These are phyloP conservation scores for Thelonectria rubi DNA, from an alignment of 2,329 filamentous ascomycete species.

Conservation along the genomic window DNA sequence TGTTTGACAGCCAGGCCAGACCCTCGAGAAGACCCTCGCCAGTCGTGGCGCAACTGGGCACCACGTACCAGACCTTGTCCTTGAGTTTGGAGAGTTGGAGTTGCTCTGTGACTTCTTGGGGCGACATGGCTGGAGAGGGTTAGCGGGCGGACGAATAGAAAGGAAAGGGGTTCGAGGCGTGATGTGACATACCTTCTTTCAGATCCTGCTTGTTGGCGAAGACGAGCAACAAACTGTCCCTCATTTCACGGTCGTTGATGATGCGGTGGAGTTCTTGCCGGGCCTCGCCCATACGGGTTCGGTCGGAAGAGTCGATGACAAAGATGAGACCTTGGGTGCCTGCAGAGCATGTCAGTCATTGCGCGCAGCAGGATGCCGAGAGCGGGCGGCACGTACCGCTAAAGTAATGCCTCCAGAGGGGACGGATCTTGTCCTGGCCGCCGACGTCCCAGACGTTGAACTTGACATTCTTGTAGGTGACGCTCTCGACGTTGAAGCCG, in stretches of 20 bases:
- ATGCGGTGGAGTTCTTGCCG: conserved; percentile 94
- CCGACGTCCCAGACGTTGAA: conserved; percentile 99
- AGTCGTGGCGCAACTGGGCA: conserved; percentile 82
- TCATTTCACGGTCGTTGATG: conserved; percentile 97
- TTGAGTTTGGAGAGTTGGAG: conserved; percentile 80
- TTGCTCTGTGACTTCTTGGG: conserved; percentile 80
- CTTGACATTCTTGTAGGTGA: conserved; percentile 99
- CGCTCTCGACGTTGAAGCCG: conserved; percentile 98
- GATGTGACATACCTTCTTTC: conserved; percentile 68
- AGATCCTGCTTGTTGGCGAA: conserved; percentile 99
- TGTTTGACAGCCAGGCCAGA: conserved; percentile 84
- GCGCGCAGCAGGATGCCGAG: neutral
- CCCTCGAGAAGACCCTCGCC: conserved; percentile 85
- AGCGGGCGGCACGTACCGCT: conserved; percentile 60
- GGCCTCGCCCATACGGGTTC: conserved; percentile 90
- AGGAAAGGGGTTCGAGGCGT: neutral
- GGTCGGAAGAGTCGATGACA: conserved; percentile 96
- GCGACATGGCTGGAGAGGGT: conserved; percentile 71
- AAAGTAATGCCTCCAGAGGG: conserved; percentile 98
- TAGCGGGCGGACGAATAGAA: neutral
- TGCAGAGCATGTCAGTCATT: conserved; percentile 49
- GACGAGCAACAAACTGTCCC: conserved; percentile 90
- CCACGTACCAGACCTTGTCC: conserved; percentile 86
- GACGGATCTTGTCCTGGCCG: conserved; percentile 98
- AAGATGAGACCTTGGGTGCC: conserved; percentile 98